phyloP scores from a whole-genome alignment of 306 rosid genomes.

The Begonia masoniana region DNA sequence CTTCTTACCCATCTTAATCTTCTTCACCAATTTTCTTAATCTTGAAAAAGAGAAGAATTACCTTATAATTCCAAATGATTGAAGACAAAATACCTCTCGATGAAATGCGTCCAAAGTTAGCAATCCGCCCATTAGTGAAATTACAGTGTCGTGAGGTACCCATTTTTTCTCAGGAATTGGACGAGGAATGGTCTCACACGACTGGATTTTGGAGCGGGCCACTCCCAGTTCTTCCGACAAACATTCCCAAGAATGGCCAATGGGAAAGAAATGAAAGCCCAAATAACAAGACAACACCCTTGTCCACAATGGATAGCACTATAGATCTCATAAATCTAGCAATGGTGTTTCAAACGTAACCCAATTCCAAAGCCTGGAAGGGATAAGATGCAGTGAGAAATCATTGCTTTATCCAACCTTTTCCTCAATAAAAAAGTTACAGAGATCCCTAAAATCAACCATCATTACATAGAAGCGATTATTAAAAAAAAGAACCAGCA shows the following conservation, averaged over 20 bases:
- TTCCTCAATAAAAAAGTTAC: slow-evolving; percentile 31
- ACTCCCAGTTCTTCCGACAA: slow-evolving; percentile 98
- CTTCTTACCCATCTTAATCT: too few species aligned
- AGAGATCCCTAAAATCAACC: not conserved
- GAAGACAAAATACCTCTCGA: slow-evolving; percentile 98
- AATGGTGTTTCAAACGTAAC: slow-evolving; percentile 71
- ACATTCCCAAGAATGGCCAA: slow-evolving; percentile 98
- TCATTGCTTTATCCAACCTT: slow-evolving; percentile 96
- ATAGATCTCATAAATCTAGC: slow-evolving; percentile 96
- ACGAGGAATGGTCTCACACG: slow-evolving; percentile 98
- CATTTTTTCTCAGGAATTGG: slow-evolving; percentile 99
- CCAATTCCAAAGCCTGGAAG: slow-evolving; percentile 95
- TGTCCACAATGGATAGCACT: slow-evolving; percentile 97
- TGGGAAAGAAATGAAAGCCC: slow-evolving; percentile 99
- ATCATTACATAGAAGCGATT: too few species aligned
- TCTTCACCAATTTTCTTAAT: too few species aligned
- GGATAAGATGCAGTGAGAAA: slow-evolving; percentile 97
- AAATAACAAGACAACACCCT: slow-evolving; percentile 98
- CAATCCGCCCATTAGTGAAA: slow-evolving; percentile 97
- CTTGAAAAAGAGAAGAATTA: slow-evolving; percentile 4
- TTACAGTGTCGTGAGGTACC: slow-evolving; percentile 96
- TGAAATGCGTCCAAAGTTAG: slow-evolving; percentile 99
- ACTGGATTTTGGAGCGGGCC: slow-evolving; percentile 98
- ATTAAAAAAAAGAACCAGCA: too few species aligned
- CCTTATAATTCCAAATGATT: slow-evolving; percentile 99